Percentiles rank a stretch among this genome's conserved stretches.
These are phyloP conservation scores for Astragalus membranaceus DNA, from an alignment of 306 rosid species.

Conservation along the genomic window DNA sequence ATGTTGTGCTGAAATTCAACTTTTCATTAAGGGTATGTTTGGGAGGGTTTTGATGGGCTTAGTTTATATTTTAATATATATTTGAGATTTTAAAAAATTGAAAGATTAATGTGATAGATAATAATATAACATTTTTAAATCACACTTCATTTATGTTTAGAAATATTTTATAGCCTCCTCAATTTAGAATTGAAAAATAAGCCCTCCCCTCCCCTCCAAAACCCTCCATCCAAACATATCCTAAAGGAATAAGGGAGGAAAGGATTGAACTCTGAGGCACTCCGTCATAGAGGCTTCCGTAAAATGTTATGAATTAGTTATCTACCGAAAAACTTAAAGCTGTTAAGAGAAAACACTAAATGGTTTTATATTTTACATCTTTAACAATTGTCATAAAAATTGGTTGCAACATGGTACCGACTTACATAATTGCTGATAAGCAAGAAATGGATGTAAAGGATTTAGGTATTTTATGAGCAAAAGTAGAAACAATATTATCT, in stretches of 20 bases:
- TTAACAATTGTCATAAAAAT: neutral
- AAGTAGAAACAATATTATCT: neutral
- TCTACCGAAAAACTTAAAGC: neutral
- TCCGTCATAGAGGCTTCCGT: neutral
- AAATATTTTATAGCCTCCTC: too few species aligned
- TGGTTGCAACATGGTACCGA: neutral
- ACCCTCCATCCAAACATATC: too few species aligned
- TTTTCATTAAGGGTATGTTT: neutral
- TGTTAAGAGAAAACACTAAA: neutral
- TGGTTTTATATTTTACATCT: neutral
- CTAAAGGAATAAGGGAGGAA: neutral
- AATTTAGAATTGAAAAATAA: too few species aligned
- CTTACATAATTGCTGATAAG: neutral
- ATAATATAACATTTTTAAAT: too few species aligned
- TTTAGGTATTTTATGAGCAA: conserved; percentile 4
- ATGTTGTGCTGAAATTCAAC: neutral
- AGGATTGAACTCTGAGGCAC: neutral
- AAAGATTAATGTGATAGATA: too few species aligned
- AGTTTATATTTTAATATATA: too few species aligned
- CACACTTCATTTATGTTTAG: too few species aligned
- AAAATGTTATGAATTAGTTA: neutral
- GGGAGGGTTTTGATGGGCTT: too few species aligned
- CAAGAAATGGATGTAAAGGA: conserved; percentile 15
- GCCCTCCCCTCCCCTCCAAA: too few species aligned
- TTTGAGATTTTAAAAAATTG: too few species aligned